phyloP scores from a whole-genome alignment of 345 rosid species.

The Pistacia atlantica region DNA sequence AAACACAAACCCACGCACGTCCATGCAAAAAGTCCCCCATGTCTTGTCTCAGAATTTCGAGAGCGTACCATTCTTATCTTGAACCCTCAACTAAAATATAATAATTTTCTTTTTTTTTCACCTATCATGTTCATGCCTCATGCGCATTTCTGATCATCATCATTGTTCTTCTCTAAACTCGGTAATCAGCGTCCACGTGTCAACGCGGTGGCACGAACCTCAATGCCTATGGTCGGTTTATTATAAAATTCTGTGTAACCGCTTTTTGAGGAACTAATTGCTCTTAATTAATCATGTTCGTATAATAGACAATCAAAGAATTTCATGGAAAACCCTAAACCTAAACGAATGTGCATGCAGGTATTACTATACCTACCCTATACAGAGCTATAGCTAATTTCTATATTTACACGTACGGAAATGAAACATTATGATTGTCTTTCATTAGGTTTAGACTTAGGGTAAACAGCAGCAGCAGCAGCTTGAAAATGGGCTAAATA shows the following conservation, averaged over 20 bases:
- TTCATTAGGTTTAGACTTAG: slow-evolving; percentile 8
- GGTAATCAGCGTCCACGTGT: slow-evolving; percentile 21
- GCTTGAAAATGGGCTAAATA: too few relatives aligned
- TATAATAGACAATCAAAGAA: slow-evolving; percentile 2
- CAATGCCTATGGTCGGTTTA: not conserved
- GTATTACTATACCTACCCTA: not conserved
- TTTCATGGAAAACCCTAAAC: not conserved
- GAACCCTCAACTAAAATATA: not conserved
- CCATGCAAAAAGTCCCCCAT: slow-evolving; percentile 46
- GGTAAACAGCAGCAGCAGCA: too few relatives aligned
- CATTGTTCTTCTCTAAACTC: slow-evolving; percentile 13
- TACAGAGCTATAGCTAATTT: too few relatives aligned
- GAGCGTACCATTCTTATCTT: not conserved
- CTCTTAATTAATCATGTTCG: not conserved
- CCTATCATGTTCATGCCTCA: not conserved
- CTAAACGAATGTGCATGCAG: not conserved
- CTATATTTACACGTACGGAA: not conserved
- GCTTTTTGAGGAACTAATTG: not conserved
- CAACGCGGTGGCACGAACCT: slow-evolving; percentile 8
- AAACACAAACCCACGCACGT: slow-evolving; percentile 34
- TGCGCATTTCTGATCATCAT: slow-evolving; percentile 14
- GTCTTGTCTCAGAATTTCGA: not conserved
- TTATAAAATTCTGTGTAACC: not conserved
- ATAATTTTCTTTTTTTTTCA: too few relatives aligned
- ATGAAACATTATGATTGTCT: slow-evolving; percentile 1